These are phyloP conservation scores for Fusarium sp. DNA, from an alignment of 2,329 filamentous ascomycete genomes.

Conservation along the genomic window DNA sequence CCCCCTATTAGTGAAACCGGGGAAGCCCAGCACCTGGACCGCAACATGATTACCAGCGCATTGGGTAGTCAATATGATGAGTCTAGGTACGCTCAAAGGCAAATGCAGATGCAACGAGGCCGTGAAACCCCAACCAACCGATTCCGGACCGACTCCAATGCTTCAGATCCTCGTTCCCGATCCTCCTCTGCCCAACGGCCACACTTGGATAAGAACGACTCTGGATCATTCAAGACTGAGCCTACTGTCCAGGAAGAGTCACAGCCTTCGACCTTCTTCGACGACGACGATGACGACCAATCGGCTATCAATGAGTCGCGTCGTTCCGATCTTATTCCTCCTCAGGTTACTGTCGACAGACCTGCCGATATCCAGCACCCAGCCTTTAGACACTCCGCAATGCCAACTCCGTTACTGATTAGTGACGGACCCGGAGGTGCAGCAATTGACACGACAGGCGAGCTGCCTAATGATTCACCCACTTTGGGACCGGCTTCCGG, in stretches of 20 bases:
- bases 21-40: slow-evolving; percentile 76
- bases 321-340: slow-evolving; percentile 41
- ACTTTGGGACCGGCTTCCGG: slow-evolving; percentile 78
- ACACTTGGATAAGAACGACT: slow-evolving; percentile 51
- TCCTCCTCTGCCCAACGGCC: slow-evolving; percentile 61
- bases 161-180: slow-evolving; percentile 57
- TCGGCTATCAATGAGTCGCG: slow-evolving; percentile 28
- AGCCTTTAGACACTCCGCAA: slow-evolving; percentile 62
- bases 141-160: slow-evolving; percentile 60
- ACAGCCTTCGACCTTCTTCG: slow-evolving; percentile 57
- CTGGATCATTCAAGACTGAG: slow-evolving; percentile 47
- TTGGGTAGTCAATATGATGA: slow-evolving; percentile 85
- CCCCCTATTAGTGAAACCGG: slow-evolving; percentile 77
- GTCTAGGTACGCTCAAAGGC: slow-evolving; percentile 83
- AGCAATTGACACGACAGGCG: slow-evolving; percentile 12
- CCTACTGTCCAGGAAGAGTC: slow-evolving; percentile 52
- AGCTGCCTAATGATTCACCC: slow-evolving; percentile 73
- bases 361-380: slow-evolving; percentile 68
- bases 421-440: slow-evolving; percentile 23
- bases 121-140: slow-evolving; percentile 70
- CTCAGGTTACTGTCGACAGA: slow-evolving; percentile 58
- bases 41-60: slow-evolving; percentile 79
- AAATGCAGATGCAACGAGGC: slow-evolving; percentile 83
- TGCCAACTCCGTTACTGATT: slow-evolving; percentile 59
- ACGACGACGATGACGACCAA: slow-evolving; percentile 59